Evolutionary conservation across 208 protist species (phyloP).

Genomic region (Trypanosoma cruzi): DNA sequence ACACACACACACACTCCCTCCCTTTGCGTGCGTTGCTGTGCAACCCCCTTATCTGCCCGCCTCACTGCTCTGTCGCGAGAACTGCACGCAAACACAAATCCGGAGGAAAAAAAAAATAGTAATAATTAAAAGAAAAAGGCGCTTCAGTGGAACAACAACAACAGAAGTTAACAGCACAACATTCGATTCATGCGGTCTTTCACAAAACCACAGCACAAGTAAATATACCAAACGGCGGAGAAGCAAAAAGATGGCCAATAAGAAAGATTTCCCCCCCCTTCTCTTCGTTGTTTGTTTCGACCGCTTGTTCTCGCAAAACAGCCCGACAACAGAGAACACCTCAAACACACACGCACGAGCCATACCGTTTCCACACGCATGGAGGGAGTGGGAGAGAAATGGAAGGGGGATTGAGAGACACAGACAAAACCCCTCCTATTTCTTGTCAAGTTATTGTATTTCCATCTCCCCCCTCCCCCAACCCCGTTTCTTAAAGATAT

Average conservation of each 20-base stretch:
- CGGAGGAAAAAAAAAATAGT: background rate
- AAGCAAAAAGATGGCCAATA: too few species aligned
- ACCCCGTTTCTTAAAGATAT: too few species aligned
- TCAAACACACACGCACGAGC: background rate
- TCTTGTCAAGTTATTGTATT: background rate
- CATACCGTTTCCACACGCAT: background rate
- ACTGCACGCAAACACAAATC: background rate
- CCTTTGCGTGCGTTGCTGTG: background rate
- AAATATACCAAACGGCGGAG: too few species aligned
- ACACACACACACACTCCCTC: background rate
- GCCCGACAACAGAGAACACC: background rate
- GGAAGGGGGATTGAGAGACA: background rate
- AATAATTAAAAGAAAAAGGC: background rate
- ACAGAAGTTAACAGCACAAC: background rate
- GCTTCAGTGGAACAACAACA: background rate
- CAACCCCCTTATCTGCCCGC: background rate
- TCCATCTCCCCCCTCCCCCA: background rate
- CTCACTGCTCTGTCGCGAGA: background rate
- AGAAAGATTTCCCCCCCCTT: too few species aligned
- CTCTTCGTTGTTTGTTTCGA: too few species aligned
- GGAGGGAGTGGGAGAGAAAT: too few species aligned
- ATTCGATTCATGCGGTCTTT: background rate
- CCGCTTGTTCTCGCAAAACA: background rate
- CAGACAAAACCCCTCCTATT: background rate
- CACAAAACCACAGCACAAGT: background rate